phyloP scores from a whole-genome alignment of 257 asterid species.

The Forsythia suspensa region DNA sequence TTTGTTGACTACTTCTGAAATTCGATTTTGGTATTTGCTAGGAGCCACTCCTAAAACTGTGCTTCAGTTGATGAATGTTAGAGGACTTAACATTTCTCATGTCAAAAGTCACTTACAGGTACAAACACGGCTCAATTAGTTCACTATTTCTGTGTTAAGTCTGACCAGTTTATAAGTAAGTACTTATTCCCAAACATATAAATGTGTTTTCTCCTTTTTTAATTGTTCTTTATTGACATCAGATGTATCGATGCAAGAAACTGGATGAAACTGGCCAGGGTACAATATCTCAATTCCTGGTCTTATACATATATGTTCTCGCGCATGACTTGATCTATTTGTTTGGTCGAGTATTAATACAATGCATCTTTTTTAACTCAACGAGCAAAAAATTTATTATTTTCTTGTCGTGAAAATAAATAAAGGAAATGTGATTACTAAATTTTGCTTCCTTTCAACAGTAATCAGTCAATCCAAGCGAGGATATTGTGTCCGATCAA shows the following conservation, averaged over 20 bases:
- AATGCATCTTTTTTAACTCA: too few relatives aligned
- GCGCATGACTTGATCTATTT: too few relatives aligned
- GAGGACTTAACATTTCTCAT: conserved; percentile 89
- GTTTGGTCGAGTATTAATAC: too few relatives aligned
- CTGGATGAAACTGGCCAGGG: conserved; percentile 91
- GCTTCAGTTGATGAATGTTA: conserved; percentile 86
- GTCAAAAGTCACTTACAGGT: conserved; percentile 98
- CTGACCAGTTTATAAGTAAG: too few relatives aligned
- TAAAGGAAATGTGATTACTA: background rate
- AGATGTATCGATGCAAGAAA: conserved; percentile 93
- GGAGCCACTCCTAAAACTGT: conserved; percentile 97
- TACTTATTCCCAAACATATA: too few relatives aligned
- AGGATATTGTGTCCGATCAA: conserved; percentile 41
- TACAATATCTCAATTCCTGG: conserved; percentile 16
- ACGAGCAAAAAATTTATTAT: too few relatives aligned
- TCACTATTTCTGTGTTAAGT: too few relatives aligned
- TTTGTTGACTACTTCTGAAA: too few relatives aligned
- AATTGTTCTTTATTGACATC: conserved; percentile 15
- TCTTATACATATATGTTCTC: background rate
- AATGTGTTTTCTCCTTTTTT: background rate
- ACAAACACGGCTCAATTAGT: background rate
- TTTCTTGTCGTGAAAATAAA: too few relatives aligned
- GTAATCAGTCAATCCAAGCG: conserved; percentile 66
- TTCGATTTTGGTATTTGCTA: conserved; percentile 3
- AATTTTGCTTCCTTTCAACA: conserved; percentile 26